A percentile compares a stretch with the other conserved stretches of the same genome.
Conservation (phyloP, 768 basidiomycete species). For the Megacollybia marginata region DNA sequence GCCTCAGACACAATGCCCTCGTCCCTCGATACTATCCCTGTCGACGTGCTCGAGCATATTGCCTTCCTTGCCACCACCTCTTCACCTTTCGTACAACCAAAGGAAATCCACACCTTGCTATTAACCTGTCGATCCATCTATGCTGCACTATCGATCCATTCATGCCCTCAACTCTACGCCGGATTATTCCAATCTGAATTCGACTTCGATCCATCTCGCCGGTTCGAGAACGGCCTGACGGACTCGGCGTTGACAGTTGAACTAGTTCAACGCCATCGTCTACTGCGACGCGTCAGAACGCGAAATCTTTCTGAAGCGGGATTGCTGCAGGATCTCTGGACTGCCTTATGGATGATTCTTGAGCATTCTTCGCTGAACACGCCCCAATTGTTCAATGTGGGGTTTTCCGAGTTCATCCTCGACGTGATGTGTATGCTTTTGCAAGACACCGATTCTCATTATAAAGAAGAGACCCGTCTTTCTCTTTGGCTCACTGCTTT, state of each 20-base stretch:
- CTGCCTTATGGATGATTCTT: slow-evolving; percentile 50
- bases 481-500: slow-evolving; percentile 25
- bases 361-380: slow-evolving; percentile 48
- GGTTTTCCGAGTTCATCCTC: slow-evolving; percentile 32
- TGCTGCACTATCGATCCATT: slow-evolving; percentile 29
- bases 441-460: slow-evolving; percentile 6
- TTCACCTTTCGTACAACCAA: slow-evolving; percentile 30
- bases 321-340: slow-evolving; percentile 44
- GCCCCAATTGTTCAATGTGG: slow-evolving; percentile 31
- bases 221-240: slow-evolving; percentile 19
- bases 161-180: slow-evolving; percentile 50
- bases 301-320: slow-evolving; percentile 21
- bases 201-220: slow-evolving; percentile 25
- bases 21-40: slow-evolving; percentile 40
- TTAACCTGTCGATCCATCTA: slow-evolving; percentile 39
- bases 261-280: slow-evolving; percentile 36
- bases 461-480: background rate
- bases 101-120: slow-evolving; percentile 34
- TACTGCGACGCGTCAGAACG: slow-evolving; percentile 40
- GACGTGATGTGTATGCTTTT: slow-evolving; percentile 12
- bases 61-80: slow-evolving; percentile 37
- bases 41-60: slow-evolving; percentile 51
- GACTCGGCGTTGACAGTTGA: slow-evolving; percentile 40
- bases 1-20: slow-evolving; percentile 29
- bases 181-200: slow-evolving; percentile 45